phyloP scores from a whole-genome alignment of 2,329 filamentous ascomycete species.

The Aspergillus calidoustus region DNA sequence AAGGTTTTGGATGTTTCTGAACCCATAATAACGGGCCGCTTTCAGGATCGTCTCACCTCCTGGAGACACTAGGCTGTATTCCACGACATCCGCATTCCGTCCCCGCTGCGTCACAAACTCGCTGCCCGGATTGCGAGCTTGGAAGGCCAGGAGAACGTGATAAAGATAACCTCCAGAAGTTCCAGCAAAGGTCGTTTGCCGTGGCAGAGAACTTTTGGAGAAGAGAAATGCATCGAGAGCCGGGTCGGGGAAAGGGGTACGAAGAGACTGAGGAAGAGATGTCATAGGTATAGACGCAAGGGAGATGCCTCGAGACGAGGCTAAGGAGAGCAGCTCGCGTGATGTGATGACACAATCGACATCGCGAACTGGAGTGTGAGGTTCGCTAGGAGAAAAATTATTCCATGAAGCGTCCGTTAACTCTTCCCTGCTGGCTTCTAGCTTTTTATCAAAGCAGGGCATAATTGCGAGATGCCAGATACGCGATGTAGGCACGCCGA shows the following conservation, averaged over 20 bases:
- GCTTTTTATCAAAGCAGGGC: conserved; percentile 99
- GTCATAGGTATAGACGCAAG: conserved; percentile 73
- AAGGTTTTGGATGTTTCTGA: conserved; percentile 97
- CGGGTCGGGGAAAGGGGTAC: conserved; percentile 72
- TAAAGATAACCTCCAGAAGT: conserved; percentile 88
- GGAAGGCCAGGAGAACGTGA: conserved; percentile 78
- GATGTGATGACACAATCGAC: conserved; percentile 98
- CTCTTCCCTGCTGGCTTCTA: conserved; percentile 92
- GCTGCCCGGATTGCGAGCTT: conserved; percentile 72
- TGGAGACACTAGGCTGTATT: conserved; percentile 71
- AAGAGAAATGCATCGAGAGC: conserved; percentile 76
- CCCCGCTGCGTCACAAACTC: conserved; percentile 73
- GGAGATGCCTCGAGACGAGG: conserved; percentile 76
- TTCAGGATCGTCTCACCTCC: conserved; percentile 68
- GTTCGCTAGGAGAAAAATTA: conserved; percentile 38
- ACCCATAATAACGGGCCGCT: conserved; percentile 92
- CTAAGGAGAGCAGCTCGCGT: conserved; percentile 89
- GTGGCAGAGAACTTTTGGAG: conserved; percentile 48
- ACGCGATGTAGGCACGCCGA: conserved; percentile 73
- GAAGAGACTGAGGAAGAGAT: conserved; percentile 53
- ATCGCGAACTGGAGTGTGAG: conserved; percentile 66
- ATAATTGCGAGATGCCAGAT: conserved; percentile 97
- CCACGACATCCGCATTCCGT: conserved; percentile 87
- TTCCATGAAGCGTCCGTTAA: conserved; percentile 80
- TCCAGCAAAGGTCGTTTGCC: conserved; percentile 63